Conservation (phyloP, 371 early-diverging fungal genomes). For the Mortierella sp. region DNA sequence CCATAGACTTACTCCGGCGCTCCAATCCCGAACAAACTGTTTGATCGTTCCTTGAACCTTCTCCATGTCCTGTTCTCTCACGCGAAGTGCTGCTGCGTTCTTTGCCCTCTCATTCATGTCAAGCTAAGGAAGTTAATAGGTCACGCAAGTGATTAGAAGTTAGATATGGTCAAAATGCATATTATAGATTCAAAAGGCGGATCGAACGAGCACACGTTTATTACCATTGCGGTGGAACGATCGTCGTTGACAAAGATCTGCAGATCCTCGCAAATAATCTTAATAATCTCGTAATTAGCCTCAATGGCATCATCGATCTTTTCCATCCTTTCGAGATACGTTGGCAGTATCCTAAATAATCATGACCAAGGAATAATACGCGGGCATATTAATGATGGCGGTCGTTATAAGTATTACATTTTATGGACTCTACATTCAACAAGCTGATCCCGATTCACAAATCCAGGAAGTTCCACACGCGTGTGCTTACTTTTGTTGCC, state of each 20-base stretch:
- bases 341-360: conserved; percentile 54
- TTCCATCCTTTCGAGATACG: conserved; percentile 56
- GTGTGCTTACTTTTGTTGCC: conserved; percentile 69
- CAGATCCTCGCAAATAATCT: conserved; percentile 62
- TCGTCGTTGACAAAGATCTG: conserved; percentile 59
- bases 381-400: not conserved
- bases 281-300: conserved; percentile 62
- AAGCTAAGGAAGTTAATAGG: conserved; percentile 18
- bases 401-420: not conserved
- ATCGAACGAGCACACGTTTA: not conserved
- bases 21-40: conserved; percentile 97
- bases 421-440: not conserved
- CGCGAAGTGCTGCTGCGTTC: conserved; percentile 62
- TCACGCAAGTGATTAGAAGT: not conserved
- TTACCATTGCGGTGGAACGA: conserved; percentile 39
- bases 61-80: conserved; percentile 85
- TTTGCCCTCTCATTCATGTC: conserved; percentile 33
- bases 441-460: not conserved
- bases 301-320: conserved; percentile 61
- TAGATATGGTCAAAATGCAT: not conserved
- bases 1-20: conserved; percentile 67
- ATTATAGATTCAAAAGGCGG: not conserved
- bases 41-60: conserved; percentile 90
- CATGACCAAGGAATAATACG: not conserved
- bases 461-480: not conserved